Base-by-base conservation (phyloP, 176 grass and related monocot species). In the Rhynchospora breviuscula region DNA sequence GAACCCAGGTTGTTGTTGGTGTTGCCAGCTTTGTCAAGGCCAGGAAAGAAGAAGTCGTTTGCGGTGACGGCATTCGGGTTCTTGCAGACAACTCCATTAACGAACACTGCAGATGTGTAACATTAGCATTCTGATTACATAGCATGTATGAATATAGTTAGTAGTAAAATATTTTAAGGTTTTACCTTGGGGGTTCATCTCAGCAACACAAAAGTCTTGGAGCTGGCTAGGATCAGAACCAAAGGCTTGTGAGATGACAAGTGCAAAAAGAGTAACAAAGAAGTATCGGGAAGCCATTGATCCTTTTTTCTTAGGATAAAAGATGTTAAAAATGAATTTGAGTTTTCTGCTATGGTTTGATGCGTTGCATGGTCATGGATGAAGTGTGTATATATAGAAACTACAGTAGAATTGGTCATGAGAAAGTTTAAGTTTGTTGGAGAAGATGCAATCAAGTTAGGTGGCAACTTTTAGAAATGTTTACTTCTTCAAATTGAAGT, bases 161-260 rank as follows among this genome's bases (percentile, higher is more conserved):
- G 15, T 60, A 56, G 10, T 7, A 54, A 61, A 59, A 59, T 61
- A 48, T 29, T 82, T 63, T 44, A 35, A 64, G 3, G 12, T 19
- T 26, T 64, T 74, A 88, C 82, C 44, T 11, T 77, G 6, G 1
- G 83, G 81, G 15, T 18, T 66, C 1, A n/a, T 25, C 6, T 91
- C 89, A 0, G 89, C 86, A 6, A 92, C 90, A 33, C 87, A 92
- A 13, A 89, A 83, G 63, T 92, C 90, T 25, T 92, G 85, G 52
- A 92, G 87, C 23, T 80, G 22, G 69, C 57, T 85, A 1, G 87
- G 87, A 81, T 92, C 90, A 52, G 17, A 76, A 8, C 74, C 81
- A n/a, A 82, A 58, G 1, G 58, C 54, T 0, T 77, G 26, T 5
- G 85, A 63, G 19, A 73, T 78, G 25, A 85, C 40, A 13, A 63